These are phyloP conservation scores for Fusarium nurragi DNA, from an alignment of 2,329 filamentous ascomycete species.

Conservation along the genomic window DNA sequence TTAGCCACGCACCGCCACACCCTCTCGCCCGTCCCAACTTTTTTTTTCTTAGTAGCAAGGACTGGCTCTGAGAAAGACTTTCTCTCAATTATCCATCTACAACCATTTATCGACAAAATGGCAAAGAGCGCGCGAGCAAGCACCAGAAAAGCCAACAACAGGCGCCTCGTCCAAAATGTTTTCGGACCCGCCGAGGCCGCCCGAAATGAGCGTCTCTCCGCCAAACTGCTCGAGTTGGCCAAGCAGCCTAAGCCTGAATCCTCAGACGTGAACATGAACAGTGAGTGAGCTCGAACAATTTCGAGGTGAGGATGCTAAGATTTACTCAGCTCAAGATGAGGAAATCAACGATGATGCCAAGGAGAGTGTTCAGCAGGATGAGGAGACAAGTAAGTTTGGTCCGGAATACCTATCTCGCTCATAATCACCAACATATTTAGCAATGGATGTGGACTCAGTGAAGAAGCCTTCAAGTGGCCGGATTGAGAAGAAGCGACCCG, in stretches of 20 bases:
- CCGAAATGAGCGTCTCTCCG: slow-evolving; percentile 82
- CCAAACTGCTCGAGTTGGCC: slow-evolving; percentile 84
- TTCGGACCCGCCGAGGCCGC: slow-evolving; percentile 86
- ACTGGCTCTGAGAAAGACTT: slow-evolving; percentile 27
- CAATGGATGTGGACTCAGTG: slow-evolving; percentile 67
- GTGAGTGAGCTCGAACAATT: slow-evolving; percentile 35
- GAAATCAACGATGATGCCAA: slow-evolving; percentile 43
- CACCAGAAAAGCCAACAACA: slow-evolving; percentile 83
- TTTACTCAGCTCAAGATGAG: slow-evolving; percentile 42
- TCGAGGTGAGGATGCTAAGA: slow-evolving; percentile 8
- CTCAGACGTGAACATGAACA: slow-evolving; percentile 61
- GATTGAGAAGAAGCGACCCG: slow-evolving; percentile 61
- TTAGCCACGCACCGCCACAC: slow-evolving; percentile 37
- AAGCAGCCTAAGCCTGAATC: slow-evolving; percentile 76
- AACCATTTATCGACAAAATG: slow-evolving; percentile 64
- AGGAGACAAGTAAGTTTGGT: slow-evolving; percentile 39
- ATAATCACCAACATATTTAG: slow-evolving; percentile 41
- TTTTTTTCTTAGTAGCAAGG: slow-evolving; percentile 41
- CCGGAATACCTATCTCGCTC: slow-evolving; percentile 6
- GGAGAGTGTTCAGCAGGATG: slow-evolving; percentile 45
- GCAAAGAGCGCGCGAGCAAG: slow-evolving; percentile 87
- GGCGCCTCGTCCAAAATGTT: slow-evolving; percentile 79
- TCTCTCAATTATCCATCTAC: slow-evolving; percentile 14
- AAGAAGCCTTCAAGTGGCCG: slow-evolving; percentile 55
- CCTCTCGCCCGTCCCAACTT: slow-evolving; percentile 20